These are phyloP conservation scores for Vanrija pseudolonga DNA, from an alignment of 1,284 basidiomycete genomes.

Conservation along the genomic window DNA sequence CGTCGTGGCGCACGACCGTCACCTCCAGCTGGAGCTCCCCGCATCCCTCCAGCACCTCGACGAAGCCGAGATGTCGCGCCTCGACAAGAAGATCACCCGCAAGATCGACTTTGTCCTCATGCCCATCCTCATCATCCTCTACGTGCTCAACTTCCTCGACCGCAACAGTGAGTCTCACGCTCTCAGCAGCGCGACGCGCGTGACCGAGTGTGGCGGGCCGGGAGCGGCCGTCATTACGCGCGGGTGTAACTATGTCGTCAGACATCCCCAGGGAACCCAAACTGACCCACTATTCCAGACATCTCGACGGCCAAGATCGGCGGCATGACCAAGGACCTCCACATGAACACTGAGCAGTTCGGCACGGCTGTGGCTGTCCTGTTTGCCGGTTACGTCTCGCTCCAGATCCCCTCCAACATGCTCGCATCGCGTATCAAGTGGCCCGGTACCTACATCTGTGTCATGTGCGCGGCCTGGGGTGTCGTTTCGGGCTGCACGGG, in stretches of 20 bases:
- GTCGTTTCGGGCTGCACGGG: slow-evolving; percentile 31
- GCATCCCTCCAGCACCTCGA: slow-evolving; percentile 26
- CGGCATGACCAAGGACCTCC: slow-evolving; percentile 16
- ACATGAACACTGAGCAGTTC: slow-evolving; percentile 23
- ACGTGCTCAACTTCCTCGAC: slow-evolving; percentile 14
- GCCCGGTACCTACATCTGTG: slow-evolving; percentile 36
- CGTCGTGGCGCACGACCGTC: slow-evolving; percentile 9
- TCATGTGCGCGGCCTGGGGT: slow-evolving; percentile 37
- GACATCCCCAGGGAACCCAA: too few species aligned
- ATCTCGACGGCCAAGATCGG: slow-evolving; percentile 20
- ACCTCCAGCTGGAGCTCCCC: slow-evolving; percentile 21
- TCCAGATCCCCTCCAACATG: slow-evolving; percentile 46
- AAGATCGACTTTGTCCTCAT: slow-evolving; percentile 24
- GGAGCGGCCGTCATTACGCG: not conserved
- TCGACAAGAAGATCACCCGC: slow-evolving; percentile 26
- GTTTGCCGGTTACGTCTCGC: slow-evolving; percentile 13
- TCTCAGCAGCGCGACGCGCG: too few species aligned
- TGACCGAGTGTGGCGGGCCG: too few species aligned
- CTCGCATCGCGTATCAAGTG: slow-evolving; percentile 26
- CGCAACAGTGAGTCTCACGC: not conserved
- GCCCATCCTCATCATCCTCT: slow-evolving; percentile 11
- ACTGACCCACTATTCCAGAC: slow-evolving; percentile 1
- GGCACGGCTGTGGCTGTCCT: slow-evolving; percentile 35
- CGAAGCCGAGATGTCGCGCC: slow-evolving; percentile 26
- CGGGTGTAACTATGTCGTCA: not conserved